phyloP scores from a whole-genome alignment of 2,329 filamentous ascomycete genomes.

The Pleomassaria siparia region DNA sequence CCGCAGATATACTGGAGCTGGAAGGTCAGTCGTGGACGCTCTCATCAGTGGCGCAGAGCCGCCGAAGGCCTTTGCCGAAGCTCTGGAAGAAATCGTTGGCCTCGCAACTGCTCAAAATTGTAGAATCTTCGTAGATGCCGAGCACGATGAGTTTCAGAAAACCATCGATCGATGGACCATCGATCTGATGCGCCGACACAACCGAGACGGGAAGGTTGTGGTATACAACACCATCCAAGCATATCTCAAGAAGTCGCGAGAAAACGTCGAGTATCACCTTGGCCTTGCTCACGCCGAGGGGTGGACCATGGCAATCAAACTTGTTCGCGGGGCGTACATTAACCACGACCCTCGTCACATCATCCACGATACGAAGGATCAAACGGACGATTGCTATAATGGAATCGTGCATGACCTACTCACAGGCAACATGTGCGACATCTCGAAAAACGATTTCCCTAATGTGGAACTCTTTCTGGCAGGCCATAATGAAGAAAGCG shows the following conservation, averaged over 20 bases:
- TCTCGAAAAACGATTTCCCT: background rate
- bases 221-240: conserved; percentile 66
- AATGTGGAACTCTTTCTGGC: background rate
- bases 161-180: conserved; percentile 57
- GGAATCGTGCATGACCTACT: conserved; percentile 50
- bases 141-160: conserved; percentile 55
- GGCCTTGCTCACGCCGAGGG: conserved; percentile 47
- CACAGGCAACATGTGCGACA: background rate
- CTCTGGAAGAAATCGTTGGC: conserved; percentile 49
- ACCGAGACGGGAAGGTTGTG: conserved; percentile 52
- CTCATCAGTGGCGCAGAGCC: conserved; percentile 44
- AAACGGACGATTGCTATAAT: conserved; percentile 65
- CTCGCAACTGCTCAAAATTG: conserved; percentile 46
- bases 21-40: conserved; percentile 44
- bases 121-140: conserved; percentile 56
- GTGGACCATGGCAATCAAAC: conserved; percentile 55
- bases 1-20: conserved; percentile 52
- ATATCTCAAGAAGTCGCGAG: conserved; percentile 53
- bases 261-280: conserved; percentile 50
- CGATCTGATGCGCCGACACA: conserved; percentile 56
- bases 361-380: conserved; percentile 54
- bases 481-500: background rate
- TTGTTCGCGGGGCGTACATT: conserved; percentile 58
- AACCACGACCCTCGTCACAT: conserved; percentile 48
- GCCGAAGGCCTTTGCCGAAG: conserved; percentile 44